Conservation (phyloP, 305 asterid species). For the Petunia hybrid region DNA sequence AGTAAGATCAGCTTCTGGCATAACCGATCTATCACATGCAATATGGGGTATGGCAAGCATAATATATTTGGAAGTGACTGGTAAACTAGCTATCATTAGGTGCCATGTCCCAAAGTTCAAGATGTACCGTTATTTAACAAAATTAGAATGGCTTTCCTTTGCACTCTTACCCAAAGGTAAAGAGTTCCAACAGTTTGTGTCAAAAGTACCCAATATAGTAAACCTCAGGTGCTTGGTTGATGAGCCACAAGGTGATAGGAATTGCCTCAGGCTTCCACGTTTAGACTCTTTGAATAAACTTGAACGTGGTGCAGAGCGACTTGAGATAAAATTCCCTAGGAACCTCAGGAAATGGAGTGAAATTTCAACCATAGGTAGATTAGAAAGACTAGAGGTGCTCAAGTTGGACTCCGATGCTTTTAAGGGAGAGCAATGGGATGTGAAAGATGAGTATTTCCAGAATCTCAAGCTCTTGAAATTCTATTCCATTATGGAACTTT, state of each 20-base stretch:
- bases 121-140: neutral
- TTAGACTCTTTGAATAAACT: constrained; percentile 12
- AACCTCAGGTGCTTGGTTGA: neutral
- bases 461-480: constrained; percentile 16
- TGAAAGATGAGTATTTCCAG: neutral
- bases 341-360: constrained; percentile 25
- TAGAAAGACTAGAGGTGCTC: constrained; percentile 5
- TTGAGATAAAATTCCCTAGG: constrained; percentile 9
- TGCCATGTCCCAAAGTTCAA: neutral
- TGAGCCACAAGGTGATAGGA: neutral
- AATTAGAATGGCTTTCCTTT: neutral
- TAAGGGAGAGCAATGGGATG: constrained; percentile 22
- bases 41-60: constrained; percentile 26
- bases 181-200: constrained; percentile 4
- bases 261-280: neutral
- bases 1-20: too few relatives aligned
- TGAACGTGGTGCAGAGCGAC: neutral
- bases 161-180: neutral
- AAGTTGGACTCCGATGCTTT: constrained; percentile 10
- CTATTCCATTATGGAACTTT: neutral
- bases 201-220: constrained; percentile 8
- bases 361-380: constrained; percentile 4
- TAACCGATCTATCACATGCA: neutral
- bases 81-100: neutral
- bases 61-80: constrained; percentile 9